phyloP scores from a whole-genome alignment of 106 monocot genomes.

The Dendrobium catenatum region DNA sequence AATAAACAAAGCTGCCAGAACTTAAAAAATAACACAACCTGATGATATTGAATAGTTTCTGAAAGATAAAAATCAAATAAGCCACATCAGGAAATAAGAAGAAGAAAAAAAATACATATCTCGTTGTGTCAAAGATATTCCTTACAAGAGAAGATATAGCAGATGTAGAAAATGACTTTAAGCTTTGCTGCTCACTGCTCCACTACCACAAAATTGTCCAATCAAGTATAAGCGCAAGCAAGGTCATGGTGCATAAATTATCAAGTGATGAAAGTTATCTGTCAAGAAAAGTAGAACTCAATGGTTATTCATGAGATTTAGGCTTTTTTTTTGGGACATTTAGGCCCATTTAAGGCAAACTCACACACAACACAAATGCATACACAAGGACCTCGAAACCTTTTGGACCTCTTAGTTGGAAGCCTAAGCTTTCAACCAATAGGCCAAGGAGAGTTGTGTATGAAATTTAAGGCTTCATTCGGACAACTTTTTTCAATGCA shows the following conservation, averaged over 20 bases:
- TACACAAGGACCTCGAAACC: too few relatives aligned
- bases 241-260: slow-evolving; percentile 73
- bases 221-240: slow-evolving; percentile 93
- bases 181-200: slow-evolving; percentile 16
- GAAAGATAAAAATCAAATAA: slow-evolving; percentile 1
- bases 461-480: neutral
- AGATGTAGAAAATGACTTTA: neutral
- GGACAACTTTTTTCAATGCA: neutral
- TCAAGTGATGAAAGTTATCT: slow-evolving; percentile 88
- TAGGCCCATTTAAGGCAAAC: too few relatives aligned
- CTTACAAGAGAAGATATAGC: neutral
- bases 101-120: neutral
- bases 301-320: neutral
- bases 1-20: neutral
- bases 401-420: too few relatives aligned
- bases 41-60: neutral
- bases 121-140: neutral
- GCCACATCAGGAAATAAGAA: neutral
- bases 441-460: too few relatives aligned
- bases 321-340: too few relatives aligned
- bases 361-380: too few relatives aligned
- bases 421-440: too few relatives aligned
- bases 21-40: neutral
- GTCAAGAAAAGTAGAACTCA: slow-evolving; percentile 8
- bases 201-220: slow-evolving; percentile 98